Evolutionary conservation across 192 early-diverging fungal species (phyloP), one percentile per base, ranked within the genome.

Genomic region (Backusella macrospora): DNA sequence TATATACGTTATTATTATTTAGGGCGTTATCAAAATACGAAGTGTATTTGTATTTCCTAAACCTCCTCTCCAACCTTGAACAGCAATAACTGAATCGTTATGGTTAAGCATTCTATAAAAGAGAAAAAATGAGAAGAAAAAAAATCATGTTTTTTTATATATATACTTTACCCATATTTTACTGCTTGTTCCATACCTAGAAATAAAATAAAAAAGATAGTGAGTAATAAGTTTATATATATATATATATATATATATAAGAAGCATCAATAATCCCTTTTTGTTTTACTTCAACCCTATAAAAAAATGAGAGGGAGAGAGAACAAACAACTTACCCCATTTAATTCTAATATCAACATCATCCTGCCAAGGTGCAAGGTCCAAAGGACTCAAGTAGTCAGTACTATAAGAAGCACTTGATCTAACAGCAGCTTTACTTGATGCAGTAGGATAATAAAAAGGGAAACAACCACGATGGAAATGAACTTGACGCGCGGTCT

Each of bases 1-100:
- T 49, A 47, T 14, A 14, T 38, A 34, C 26, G 16, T 8, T 14
- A 10, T 16, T 34, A n/a, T 18, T 21, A 21, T 52, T 70, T 71
- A 79, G 13, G 72, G 77, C 16, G 69, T 47, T 46, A 71, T 62
- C 44, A 94, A 77, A 13, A 94, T 86, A 59, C 93, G 90, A 73
- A 94, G 85, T 38, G 93, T 93, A 81, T 94, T 94, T 66, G 93
- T 93, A 82, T 94, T 90, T 69, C 93, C 93, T 16, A 92, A 78
- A 34, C 93, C 93, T 29, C 91, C 90, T 75, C 89, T 89, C 93
- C 93, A 94, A n/a, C 93, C 93, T 79, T 94, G 93, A 70, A 94
- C 87, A 70, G 89, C 89, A 63, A 94, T 88, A 23, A 94, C 86
- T 15, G 89, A 78, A 64, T 94, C 92, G 59, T 89, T 89, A 63